These are phyloP conservation scores for Verticillium isaacii DNA, from an alignment of 2,329 filamentous ascomycete species.

Conservation along the genomic window DNA sequence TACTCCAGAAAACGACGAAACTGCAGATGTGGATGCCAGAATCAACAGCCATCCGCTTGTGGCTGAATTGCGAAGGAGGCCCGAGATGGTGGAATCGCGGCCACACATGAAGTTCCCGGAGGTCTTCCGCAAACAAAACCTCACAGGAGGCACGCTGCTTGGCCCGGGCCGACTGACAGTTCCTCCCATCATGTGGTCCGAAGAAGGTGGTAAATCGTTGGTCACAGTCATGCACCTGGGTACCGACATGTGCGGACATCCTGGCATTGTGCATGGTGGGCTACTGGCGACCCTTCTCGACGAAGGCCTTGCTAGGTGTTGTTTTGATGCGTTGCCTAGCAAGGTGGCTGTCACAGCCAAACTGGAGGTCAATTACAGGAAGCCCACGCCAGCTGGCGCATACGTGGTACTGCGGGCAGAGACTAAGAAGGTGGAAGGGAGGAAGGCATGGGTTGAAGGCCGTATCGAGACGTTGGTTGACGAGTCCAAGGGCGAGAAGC, in stretches of 20 bases:
- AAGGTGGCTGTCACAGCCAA: constrained; percentile 84
- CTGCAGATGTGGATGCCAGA: constrained; percentile 60
- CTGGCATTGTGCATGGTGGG: constrained; percentile 86
- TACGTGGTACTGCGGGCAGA: constrained; percentile 75
- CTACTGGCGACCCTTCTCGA: constrained; percentile 89
- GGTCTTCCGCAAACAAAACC: constrained; percentile 63
- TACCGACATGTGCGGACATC: constrained; percentile 77
- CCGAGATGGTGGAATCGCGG: constrained; percentile 68
- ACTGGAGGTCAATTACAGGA: constrained; percentile 76
- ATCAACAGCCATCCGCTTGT: constrained; percentile 76
- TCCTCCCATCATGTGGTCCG: constrained; percentile 73
- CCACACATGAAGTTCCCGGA: constrained; percentile 84
- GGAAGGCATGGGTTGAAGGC: constrained; percentile 92
- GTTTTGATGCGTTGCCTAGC: constrained; percentile 82
- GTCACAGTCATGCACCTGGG: constrained; percentile 76
- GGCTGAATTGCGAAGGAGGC: constrained; percentile 59
- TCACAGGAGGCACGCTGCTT: constrained; percentile 76
- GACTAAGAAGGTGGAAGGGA: constrained; percentile 81
- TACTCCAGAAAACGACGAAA: constrained; percentile 48
- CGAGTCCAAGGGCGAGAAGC: constrained; percentile 46
- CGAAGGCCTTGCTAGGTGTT: constrained; percentile 82
- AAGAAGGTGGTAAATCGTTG: constrained; percentile 63
- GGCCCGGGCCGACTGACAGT: constrained; percentile 74
- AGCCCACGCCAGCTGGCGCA: constrained; percentile 68
- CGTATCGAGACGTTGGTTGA: constrained; percentile 72